phyloP scores from a whole-genome alignment of 148 eudicot species.

The Silene uniflora region DNA sequence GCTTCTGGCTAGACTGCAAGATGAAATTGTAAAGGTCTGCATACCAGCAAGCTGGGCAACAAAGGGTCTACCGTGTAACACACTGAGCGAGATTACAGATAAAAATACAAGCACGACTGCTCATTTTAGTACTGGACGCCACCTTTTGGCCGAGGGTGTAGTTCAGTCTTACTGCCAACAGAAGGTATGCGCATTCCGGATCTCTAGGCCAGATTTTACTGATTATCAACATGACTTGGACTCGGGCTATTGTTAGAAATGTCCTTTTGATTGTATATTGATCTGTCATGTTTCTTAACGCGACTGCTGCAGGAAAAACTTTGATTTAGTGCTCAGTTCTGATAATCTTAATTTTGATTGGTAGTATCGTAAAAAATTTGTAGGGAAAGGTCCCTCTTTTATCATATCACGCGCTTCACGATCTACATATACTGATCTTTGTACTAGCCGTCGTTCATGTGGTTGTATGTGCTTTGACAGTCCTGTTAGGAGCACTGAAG shows the following conservation, averaged over 20 bases:
- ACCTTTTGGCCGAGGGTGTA: conserved; percentile 20
- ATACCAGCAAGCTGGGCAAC: neutral
- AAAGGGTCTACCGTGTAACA: too few relatives aligned
- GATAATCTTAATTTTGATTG: neutral
- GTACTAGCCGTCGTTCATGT: conserved; percentile 29
- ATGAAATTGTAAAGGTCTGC: neutral
- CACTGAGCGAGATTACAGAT: too few relatives aligned
- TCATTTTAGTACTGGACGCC: conserved; percentile 19
- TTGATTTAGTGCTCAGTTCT: neutral
- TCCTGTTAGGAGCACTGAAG: conserved; percentile 29
- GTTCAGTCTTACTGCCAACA: conserved; percentile 17
- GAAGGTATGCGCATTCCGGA: conserved; percentile 4
- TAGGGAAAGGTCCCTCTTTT: conserved; percentile 34
- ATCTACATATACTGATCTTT: conserved; percentile 31
- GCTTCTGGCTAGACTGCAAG: conserved; percentile 12
- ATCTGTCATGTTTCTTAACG: too few relatives aligned
- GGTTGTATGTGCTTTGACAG: conserved; percentile 27
- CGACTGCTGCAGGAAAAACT: neutral
- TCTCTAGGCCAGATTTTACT: too few relatives aligned
- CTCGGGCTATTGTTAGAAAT: too few relatives aligned
- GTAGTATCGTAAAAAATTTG: neutral
- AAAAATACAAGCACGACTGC: neutral
- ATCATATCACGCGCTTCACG: conserved; percentile 30
- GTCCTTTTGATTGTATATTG: too few relatives aligned
- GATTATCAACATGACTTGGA: too few relatives aligned